phyloP scores from a whole-genome alignment of 2,329 filamentous ascomycete species.

The Exserohilum turcica region DNA sequence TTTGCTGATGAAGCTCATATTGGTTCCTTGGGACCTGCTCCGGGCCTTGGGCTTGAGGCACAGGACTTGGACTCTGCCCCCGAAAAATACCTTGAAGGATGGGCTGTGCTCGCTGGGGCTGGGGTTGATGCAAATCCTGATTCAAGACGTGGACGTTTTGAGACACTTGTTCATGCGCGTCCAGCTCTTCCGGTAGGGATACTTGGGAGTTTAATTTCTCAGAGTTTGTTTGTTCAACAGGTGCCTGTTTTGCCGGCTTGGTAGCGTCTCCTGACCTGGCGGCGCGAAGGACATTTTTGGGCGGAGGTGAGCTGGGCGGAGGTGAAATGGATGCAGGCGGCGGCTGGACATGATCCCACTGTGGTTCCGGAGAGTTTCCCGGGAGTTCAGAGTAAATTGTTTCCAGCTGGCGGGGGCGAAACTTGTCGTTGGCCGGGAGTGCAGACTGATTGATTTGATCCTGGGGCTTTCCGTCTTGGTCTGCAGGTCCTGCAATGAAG shows the following conservation, averaged over 20 bases:
- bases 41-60: slow-evolving; percentile 21
- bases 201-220: slow-evolving; percentile 13
- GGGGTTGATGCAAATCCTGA: slow-evolving; percentile 16
- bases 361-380: slow-evolving; percentile 11
- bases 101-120: slow-evolving; percentile 16
- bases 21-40: slow-evolving; percentile 30
- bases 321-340: slow-evolving; percentile 4
- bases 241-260: slow-evolving; percentile 6
- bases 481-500: slow-evolving; percentile 42
- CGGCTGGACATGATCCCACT: slow-evolving; percentile 2
- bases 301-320: slow-evolving; percentile 3
- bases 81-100: slow-evolving; percentile 16
- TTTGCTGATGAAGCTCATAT: slow-evolving; percentile 40
- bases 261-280: neutral
- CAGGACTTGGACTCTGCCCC: slow-evolving; percentile 14
- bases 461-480: slow-evolving; percentile 42
- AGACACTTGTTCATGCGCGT: slow-evolving; percentile 6
- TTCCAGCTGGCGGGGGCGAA: neutral
- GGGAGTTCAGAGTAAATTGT: slow-evolving; percentile 18
- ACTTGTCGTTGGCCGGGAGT: slow-evolving; percentile 12
- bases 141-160: slow-evolving; percentile 12
- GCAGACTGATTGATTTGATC: slow-evolving; percentile 42
- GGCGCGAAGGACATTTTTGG: slow-evolving; percentile 6
- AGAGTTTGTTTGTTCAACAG: slow-evolving; percentile 15
- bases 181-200: slow-evolving; percentile 8